phyloP scores from a whole-genome alignment of 306 rosid species.

The Malus orientalis region DNA sequence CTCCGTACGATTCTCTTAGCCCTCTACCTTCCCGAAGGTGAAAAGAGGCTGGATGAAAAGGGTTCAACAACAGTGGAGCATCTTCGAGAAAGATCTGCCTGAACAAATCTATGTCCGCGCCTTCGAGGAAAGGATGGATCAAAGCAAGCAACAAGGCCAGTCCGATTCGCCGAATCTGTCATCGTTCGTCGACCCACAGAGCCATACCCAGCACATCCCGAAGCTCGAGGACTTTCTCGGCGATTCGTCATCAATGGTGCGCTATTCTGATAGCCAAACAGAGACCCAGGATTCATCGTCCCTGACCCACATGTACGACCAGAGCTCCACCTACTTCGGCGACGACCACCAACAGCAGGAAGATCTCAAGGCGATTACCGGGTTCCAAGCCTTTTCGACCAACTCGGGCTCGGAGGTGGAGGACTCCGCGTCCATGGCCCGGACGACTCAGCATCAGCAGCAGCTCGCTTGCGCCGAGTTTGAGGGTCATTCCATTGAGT shows the following conservation, averaged over 20 bases:
- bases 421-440: conserved; percentile 61
- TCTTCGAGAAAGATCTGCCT: too few species aligned
- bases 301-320: conserved; percentile 75
- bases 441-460: conserved; percentile 27
- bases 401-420: conserved; percentile 98
- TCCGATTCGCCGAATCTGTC: conserved; percentile 20
- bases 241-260: conserved; percentile 49
- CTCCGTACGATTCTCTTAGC: too few species aligned
- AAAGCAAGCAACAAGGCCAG: conserved; percentile 19
- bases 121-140: neutral
- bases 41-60: too few species aligned
- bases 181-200: conserved; percentile 34
- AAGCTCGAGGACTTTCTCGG: conserved; percentile 93
- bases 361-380: conserved; percentile 63
- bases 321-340: conserved; percentile 45
- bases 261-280: conserved; percentile 71
- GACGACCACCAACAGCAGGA: conserved; percentile 12
- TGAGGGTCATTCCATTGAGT: conserved; percentile 52
- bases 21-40: too few species aligned
- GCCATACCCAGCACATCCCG: conserved; percentile 38
- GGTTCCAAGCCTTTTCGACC: conserved; percentile 67
- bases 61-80: too few species aligned
- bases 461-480: conserved; percentile 48
- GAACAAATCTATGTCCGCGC: too few species aligned
- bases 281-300: conserved; percentile 97